Base-by-base conservation (phyloP, 2,329 filamentous ascomycete species). In the Fusarium buxicola region DNA sequence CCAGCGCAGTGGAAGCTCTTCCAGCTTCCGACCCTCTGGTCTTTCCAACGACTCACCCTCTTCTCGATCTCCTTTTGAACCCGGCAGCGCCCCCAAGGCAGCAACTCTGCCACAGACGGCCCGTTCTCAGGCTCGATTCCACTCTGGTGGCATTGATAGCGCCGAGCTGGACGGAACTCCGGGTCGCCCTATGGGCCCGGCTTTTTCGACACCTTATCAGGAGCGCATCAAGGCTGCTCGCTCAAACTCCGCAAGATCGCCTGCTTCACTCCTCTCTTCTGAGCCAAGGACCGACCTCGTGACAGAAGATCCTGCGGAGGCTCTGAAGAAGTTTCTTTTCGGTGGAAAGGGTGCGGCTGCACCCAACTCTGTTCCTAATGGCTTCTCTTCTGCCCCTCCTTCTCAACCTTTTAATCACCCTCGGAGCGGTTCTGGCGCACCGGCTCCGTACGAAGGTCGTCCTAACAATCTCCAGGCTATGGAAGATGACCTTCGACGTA, bases 161-260 rank as follows among this genome's bases (percentile, higher is more conserved):
- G 68, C 70, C 21, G 92, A 96, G 71, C 79, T 93, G 40, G 87
- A 92, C 63, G 84, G 84, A 21, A 83, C 81, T 15, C 81, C 82
- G 16, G 80, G 81, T 38, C 81, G 78, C 40, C 78, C 81, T 27
- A 84, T 88, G 65, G 89, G 84, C 4, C 88, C 88, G 25, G 84
- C 89, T 2, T 91, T 92, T 73, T 88, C 89, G 5, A 89, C 88
- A 0, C 85, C 86, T 0, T 89, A 87, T 65, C 78, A 84, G 7
- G 85, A 89, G 58, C 83, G 86, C 38, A 87, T 89, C 56, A 82
- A 81, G 54, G 86, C 85, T 48, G 84, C 82, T 18, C 81, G 80
- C 15, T 74, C 76, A 10, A 71, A 51, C 36, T 73, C 74, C 31
- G 63, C 70, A 49, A 72, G 65, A 11, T 50, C 60, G 3, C 58